These are phyloP conservation scores for Periconia sp. DNA, from an alignment of 2,329 filamentous ascomycete species.

Conservation along the genomic window DNA sequence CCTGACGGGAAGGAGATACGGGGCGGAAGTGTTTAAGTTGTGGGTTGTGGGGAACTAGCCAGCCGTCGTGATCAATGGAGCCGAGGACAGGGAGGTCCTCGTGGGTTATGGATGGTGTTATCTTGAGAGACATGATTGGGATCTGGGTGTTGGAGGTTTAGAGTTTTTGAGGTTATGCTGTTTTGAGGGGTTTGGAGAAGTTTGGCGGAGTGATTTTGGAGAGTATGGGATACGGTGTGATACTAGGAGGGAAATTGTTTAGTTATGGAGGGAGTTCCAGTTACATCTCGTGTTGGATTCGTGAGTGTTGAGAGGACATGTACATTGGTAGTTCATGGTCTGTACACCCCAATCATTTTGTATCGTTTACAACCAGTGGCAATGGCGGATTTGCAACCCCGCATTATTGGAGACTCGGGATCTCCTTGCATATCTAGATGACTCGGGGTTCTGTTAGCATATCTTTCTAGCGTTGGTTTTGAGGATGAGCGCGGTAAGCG, in stretches of 20 bases:
- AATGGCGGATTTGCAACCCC: too few relatives aligned
- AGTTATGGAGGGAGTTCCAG: too few relatives aligned
- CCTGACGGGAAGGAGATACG: conserved; percentile 11
- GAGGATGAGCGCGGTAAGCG: neutral
- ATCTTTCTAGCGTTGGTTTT: neutral
- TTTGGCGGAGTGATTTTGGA: neutral
- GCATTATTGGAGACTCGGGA: too few relatives aligned
- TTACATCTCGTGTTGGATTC: too few relatives aligned
- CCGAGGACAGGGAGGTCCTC: conserved; percentile 16
- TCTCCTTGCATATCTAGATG: too few relatives aligned
- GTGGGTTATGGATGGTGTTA: neutral
- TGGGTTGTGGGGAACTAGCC: conserved; percentile 23
- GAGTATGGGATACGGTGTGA: too few relatives aligned
- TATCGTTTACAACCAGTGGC: too few relatives aligned
- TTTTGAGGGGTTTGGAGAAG: neutral
- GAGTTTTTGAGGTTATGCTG: neutral
- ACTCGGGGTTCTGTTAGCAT: neutral
- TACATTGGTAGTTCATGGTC: too few relatives aligned
- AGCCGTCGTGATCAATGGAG: conserved; percentile 22
- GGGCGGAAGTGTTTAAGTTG: conserved; percentile 30
- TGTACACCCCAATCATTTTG: too few relatives aligned
- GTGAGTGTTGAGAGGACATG: too few relatives aligned
- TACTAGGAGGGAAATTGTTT: too few relatives aligned
- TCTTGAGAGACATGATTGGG: neutral
- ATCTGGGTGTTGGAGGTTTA: neutral